Conservation (phyloP, 371 early-diverging fungal species). For the Mucor lusitanicus region DNA sequence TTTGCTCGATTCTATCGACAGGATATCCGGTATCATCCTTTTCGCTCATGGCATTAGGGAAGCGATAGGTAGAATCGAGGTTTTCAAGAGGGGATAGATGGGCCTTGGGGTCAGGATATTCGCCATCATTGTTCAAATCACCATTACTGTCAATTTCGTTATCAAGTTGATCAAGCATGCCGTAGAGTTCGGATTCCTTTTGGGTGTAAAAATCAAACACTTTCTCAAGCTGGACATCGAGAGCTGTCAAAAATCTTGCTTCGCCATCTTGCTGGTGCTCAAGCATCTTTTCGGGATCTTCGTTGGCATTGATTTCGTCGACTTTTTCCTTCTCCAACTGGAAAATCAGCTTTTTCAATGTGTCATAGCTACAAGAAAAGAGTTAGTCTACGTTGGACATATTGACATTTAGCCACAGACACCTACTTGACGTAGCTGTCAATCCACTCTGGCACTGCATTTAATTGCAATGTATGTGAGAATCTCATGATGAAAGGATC, state of each 20-base stretch:
- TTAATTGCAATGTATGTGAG: slow-evolving; percentile 84
- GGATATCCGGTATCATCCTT: not conserved
- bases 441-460: slow-evolving; percentile 91
- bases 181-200: slow-evolving; percentile 78
- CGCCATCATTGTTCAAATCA: not conserved
- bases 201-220: slow-evolving; percentile 78
- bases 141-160: not conserved
- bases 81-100: slow-evolving; percentile 16
- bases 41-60: slow-evolving; percentile 3
- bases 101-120: not conserved
- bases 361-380: slow-evolving; percentile 65
- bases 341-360: slow-evolving; percentile 88
- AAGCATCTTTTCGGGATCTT: slow-evolving; percentile 26
- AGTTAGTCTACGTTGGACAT: not conserved
- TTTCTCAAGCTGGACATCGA: slow-evolving; percentile 82
- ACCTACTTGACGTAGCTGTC: slow-evolving; percentile 75
- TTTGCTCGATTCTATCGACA: slow-evolving; percentile 6
- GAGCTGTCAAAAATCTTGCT: slow-evolving; percentile 62
- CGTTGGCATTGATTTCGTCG: slow-evolving; percentile 33
- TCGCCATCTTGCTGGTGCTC: slow-evolving; percentile 15
- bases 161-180: slow-evolving; percentile 26
- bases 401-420: not conserved
- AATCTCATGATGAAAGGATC: slow-evolving; percentile 74
- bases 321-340: slow-evolving; percentile 85
- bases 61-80: slow-evolving; percentile 22